Conservation (phyloP, 179 eudicot genomes). For the Nepenthes alata region DNA sequence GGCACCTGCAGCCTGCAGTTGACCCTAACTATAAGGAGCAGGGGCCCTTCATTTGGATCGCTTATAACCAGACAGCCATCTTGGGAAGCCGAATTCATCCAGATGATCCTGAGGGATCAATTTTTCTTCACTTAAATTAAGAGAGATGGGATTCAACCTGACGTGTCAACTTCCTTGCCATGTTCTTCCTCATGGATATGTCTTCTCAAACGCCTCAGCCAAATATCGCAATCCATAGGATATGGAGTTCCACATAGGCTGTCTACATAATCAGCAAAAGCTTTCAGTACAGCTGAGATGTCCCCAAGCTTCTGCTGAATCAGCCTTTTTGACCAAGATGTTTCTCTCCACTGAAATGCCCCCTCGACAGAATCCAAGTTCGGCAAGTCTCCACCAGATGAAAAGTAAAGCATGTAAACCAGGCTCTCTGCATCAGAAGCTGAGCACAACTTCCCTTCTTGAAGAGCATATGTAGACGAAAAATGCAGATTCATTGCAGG, state of each 20-base stretch:
- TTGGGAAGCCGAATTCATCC: background rate
- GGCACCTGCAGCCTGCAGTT: background rate
- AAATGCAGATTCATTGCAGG: slow-evolving; percentile 76
- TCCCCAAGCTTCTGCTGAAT: slow-evolving; percentile 84
- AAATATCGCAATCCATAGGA: slow-evolving; percentile 59
- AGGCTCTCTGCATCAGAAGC: slow-evolving; percentile 89
- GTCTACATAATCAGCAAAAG: slow-evolving; percentile 86
- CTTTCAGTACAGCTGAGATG: slow-evolving; percentile 72
- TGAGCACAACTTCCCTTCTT: slow-evolving; percentile 73
- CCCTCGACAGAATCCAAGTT: slow-evolving; percentile 81
- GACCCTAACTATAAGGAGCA: too few species aligned
- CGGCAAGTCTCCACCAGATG: slow-evolving; percentile 59
- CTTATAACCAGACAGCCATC: background rate
- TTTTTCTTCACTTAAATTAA: background rate
- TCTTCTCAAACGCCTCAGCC: slow-evolving; percentile 65
- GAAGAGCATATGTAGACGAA: slow-evolving; percentile 78
- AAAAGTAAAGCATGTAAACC: slow-evolving; percentile 69
- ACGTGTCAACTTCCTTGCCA: slow-evolving; percentile 57
- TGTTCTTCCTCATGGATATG: slow-evolving; percentile 52
- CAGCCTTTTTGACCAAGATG: slow-evolving; percentile 67
- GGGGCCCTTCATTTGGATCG: too few species aligned
- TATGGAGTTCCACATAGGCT: slow-evolving; percentile 85
- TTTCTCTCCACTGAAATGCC: slow-evolving; percentile 78
- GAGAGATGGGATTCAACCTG: slow-evolving; percentile 16
- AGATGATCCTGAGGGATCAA: background rate